Conservation (phyloP, 2,329 filamentous ascomycete genomes). For the Trichoderma atroviride region DNA sequence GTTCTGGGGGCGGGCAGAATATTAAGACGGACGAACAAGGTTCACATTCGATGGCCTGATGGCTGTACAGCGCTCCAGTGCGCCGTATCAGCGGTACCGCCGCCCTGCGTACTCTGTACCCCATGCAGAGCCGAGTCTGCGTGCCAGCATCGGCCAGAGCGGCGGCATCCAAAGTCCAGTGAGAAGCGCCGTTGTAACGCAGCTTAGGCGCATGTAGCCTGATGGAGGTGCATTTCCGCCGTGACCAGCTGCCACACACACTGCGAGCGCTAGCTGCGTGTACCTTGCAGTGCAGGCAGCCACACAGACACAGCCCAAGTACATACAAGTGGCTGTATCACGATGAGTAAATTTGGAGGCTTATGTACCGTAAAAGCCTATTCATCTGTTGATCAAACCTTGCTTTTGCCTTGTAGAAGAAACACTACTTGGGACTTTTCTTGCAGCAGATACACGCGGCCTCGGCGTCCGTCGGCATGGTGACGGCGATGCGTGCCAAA, state of each 20-base stretch:
- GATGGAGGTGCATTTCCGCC: not conserved
- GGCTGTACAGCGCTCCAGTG: not conserved
- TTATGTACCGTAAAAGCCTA: not conserved
- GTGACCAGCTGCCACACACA: slow-evolving; percentile 17
- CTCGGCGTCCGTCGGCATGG: not conserved
- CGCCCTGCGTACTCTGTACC: not conserved
- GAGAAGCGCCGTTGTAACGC: slow-evolving; percentile 2
- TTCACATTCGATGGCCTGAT: not conserved
- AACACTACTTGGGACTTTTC: not conserved
- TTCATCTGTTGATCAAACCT: not conserved
- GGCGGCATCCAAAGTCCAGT: not conserved
- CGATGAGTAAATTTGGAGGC: not conserved
- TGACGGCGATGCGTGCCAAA: not conserved
- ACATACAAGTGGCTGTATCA: not conserved
- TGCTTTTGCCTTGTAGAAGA: not conserved
- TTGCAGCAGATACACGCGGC: not conserved
- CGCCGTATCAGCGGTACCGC: not conserved
- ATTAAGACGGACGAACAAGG: slow-evolving; percentile 3
- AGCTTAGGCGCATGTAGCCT: not conserved
- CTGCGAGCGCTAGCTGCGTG: not conserved
- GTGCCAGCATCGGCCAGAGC: not conserved
- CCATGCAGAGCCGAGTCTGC: not conserved
- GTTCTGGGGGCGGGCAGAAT: not conserved
- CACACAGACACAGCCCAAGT: not conserved
- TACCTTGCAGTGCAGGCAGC: slow-evolving; percentile 21